phyloP scores from a whole-genome alignment of 768 basidiomycete species.

The Mycena indigotica region DNA sequence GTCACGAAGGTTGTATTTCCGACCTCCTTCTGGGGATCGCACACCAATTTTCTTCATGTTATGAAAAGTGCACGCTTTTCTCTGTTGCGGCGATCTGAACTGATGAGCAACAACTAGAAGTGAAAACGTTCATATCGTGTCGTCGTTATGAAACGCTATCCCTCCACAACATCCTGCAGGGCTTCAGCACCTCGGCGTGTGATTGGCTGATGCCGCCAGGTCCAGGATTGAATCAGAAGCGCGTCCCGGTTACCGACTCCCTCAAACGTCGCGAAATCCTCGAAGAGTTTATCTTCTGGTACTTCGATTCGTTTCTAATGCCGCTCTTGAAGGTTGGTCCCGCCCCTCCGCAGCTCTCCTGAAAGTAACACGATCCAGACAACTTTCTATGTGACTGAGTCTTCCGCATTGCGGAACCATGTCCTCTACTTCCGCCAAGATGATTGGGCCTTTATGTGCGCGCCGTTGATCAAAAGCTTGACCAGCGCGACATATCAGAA shows the following conservation, averaged over 20 bases:
- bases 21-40: constrained; percentile 75
- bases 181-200: constrained; percentile 72
- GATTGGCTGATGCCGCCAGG: constrained; percentile 71
- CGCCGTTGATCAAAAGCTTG: constrained; percentile 79
- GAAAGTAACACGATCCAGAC: constrained; percentile 55
- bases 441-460: constrained; percentile 85
- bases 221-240: constrained; percentile 39
- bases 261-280: constrained; percentile 78
- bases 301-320: constrained; percentile 83
- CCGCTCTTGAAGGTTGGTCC: constrained; percentile 70
- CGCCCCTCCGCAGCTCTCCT: not conserved
- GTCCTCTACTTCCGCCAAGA: constrained; percentile 93
- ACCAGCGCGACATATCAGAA: constrained; percentile 68
- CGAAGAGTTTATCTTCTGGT: constrained; percentile 93
- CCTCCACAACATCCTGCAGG: constrained; percentile 76
- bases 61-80: not conserved
- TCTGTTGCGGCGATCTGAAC: not conserved
- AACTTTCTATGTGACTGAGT: constrained; percentile 92
- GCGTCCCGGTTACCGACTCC: constrained; percentile 66
- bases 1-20: constrained; percentile 75
- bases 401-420: constrained; percentile 78
- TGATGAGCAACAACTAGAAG: constrained; percentile 45
- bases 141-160: constrained; percentile 83
- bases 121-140: constrained; percentile 70
- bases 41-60: constrained; percentile 61